Evolutionary conservation across 176 grass and related monocot species (phyloP).

Genomic region (Zoysia japonica): DNA sequence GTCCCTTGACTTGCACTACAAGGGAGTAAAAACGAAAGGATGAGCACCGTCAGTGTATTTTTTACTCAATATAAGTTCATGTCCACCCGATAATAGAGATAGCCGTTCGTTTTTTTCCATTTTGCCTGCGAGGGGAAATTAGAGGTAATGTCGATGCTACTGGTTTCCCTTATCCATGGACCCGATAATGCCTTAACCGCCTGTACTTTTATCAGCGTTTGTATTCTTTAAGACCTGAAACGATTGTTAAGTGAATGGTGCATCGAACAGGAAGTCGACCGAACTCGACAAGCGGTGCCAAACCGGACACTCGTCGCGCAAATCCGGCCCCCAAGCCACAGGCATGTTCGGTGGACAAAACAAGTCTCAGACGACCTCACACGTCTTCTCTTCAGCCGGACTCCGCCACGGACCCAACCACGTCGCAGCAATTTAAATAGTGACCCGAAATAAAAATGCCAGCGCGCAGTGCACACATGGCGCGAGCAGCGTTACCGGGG

Average conservation of each 20-base stretch:
- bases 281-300: neutral
- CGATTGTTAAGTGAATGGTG: neutral
- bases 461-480: constrained; percentile 21
- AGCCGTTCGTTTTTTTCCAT: too few relatives aligned
- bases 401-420: neutral
- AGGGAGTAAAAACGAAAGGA: constrained; percentile 26
- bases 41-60: neutral
- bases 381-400: constrained; percentile 5
- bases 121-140: too few relatives aligned
- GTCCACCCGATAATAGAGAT: neutral
- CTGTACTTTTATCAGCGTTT: neutral
- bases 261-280: neutral
- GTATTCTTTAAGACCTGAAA: constrained; percentile 22
- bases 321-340: constrained; percentile 1
- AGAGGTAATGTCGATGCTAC: too few relatives aligned
- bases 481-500: constrained; percentile 21
- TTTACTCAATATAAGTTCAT: neutral
- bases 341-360: constrained; percentile 22
- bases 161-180: neutral
- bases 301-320: constrained; percentile 22
- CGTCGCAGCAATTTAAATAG: neutral
- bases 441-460: neutral
- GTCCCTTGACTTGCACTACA: constrained; percentile 36
- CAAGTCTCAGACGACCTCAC: neutral
- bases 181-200: constrained; percentile 11